phyloP scores from a whole-genome alignment of 2,329 filamentous ascomycete species.

The Biscogniauxia mediterranea region DNA sequence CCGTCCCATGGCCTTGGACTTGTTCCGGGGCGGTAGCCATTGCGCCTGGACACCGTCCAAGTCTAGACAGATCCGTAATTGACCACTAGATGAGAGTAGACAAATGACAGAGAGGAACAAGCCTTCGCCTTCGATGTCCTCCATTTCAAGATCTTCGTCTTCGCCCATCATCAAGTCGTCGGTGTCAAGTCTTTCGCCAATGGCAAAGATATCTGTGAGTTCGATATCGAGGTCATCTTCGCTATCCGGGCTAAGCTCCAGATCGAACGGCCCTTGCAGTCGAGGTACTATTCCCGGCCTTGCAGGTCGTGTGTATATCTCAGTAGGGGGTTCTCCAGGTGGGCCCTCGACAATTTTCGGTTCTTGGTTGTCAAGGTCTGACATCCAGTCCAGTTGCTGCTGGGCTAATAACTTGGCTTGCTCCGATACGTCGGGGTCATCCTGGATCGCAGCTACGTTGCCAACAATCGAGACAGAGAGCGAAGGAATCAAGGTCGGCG shows the following conservation, averaged over 20 bases:
- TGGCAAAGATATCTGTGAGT: slow-evolving; percentile 61
- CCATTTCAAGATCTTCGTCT: slow-evolving; percentile 58
- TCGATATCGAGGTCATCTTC: slow-evolving; percentile 56
- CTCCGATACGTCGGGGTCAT: slow-evolving; percentile 53
- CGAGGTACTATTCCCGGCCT: slow-evolving; percentile 58
- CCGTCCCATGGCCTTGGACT: slow-evolving; percentile 42
- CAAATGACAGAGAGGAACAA: slow-evolving; percentile 60
- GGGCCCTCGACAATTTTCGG: slow-evolving; percentile 52
- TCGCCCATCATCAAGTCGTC: slow-evolving; percentile 63
- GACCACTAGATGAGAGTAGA: slow-evolving; percentile 59
- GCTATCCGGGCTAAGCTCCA: slow-evolving; percentile 52
- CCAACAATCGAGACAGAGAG: slow-evolving; percentile 80
- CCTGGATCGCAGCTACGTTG: slow-evolving; percentile 63
- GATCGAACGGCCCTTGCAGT: slow-evolving; percentile 61
- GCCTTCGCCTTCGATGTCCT: slow-evolving; percentile 57
- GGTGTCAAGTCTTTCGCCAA: slow-evolving; percentile 60
- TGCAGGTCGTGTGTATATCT: slow-evolving; percentile 57
- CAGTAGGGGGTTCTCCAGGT: slow-evolving; percentile 47
- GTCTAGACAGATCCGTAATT: slow-evolving; percentile 61
- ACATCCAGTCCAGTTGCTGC: slow-evolving; percentile 67
- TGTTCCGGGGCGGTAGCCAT: slow-evolving; percentile 60
- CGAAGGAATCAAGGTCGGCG: slow-evolving; percentile 74
- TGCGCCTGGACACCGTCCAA: slow-evolving; percentile 63
- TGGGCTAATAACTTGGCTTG: slow-evolving; percentile 57
- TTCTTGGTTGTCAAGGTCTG: slow-evolving; percentile 62